phyloP scores from a whole-genome alignment of 2,329 filamentous ascomycete genomes.

The Arthrocladium fulminans region DNA sequence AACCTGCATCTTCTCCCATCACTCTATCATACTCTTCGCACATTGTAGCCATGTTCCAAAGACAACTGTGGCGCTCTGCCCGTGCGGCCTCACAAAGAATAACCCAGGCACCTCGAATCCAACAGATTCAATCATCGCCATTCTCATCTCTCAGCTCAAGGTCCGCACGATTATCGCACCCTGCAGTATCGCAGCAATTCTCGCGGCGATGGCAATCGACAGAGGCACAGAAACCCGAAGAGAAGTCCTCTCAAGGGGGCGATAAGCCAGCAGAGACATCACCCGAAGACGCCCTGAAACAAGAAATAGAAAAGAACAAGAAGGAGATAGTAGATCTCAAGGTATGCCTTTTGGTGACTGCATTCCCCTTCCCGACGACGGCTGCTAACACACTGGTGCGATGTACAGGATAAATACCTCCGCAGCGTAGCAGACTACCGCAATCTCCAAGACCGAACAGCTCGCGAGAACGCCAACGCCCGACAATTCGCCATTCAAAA shows the following conservation, averaged over 20 bases:
- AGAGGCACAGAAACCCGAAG: constrained; percentile 29
- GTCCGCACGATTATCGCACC: constrained; percentile 21
- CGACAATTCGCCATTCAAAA: constrained; percentile 89
- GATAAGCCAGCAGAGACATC: constrained; percentile 37
- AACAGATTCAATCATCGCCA: constrained; percentile 13
- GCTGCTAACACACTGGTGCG: neutral
- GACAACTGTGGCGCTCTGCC: constrained; percentile 34
- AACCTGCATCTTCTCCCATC: neutral
- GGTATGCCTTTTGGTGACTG: constrained; percentile 45
- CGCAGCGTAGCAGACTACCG: constrained; percentile 93
- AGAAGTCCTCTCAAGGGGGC: constrained; percentile 32
- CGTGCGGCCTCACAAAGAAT: constrained; percentile 27
- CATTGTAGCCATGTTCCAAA: constrained; percentile 32
- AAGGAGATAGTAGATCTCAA: constrained; percentile 74
- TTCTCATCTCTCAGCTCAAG: constrained; percentile 15
- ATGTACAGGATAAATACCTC: constrained; percentile 75
- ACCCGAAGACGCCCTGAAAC: constrained; percentile 45
- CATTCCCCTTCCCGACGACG: neutral
- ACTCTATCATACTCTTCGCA: neutral
- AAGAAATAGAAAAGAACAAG: constrained; percentile 63
- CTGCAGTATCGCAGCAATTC: constrained; percentile 28
- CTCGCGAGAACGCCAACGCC: constrained; percentile 77
- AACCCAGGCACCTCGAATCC: constrained; percentile 1
- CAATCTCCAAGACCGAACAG: constrained; percentile 91
- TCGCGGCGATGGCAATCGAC: constrained; percentile 36